These are phyloP conservation scores for Pythium sukuiense DNA, from an alignment of 352 stramenopile species.

Conservation along the genomic window DNA sequence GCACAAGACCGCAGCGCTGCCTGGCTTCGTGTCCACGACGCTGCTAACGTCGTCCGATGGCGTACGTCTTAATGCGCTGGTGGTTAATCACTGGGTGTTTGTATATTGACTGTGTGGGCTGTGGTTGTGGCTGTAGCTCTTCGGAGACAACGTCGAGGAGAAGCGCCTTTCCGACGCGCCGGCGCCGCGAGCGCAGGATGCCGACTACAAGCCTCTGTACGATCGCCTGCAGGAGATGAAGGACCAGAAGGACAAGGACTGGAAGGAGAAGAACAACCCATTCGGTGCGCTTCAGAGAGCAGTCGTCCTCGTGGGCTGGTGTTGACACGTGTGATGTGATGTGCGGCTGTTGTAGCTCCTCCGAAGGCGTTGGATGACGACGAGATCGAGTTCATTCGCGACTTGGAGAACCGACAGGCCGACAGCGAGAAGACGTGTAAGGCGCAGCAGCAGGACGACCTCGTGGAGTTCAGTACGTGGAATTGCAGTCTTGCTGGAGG, in stretches of 20 bases:
- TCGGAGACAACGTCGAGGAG: slow-evolving; percentile 86
- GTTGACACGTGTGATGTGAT: background rate
- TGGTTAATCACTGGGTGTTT: background rate
- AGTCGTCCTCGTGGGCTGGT: no score
- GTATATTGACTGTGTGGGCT: background rate
- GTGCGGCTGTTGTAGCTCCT: slow-evolving; percentile 40
- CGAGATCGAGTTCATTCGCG: slow-evolving; percentile 79
- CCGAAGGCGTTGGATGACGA: slow-evolving; percentile 87
- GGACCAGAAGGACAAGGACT: slow-evolving; percentile 82
- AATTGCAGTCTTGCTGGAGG: background rate
- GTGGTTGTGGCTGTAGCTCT: slow-evolving; percentile 50
- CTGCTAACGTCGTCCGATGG: slow-evolving; percentile 85
- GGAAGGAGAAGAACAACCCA: slow-evolving; percentile 89
- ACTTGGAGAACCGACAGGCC: slow-evolving; percentile 60
- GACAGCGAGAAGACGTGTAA: slow-evolving; percentile 51
- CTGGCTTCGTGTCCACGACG: slow-evolving; percentile 79
- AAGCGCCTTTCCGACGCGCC: slow-evolving; percentile 72
- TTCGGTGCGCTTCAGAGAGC: slow-evolving; percentile 46
- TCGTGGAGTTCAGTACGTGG: slow-evolving; percentile 65
- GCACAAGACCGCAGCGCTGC: slow-evolving; percentile 23
- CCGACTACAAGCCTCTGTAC: slow-evolving; percentile 74
- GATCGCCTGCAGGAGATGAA: slow-evolving; percentile 79
- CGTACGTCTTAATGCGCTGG: slow-evolving; percentile 32
- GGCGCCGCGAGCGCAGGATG: slow-evolving; percentile 39
- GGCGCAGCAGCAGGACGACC: slow-evolving; percentile 71